Base-by-base conservation (phyloP, 2,329 filamentous ascomycete genomes). In the Ceratocystis smalleyi region DNA sequence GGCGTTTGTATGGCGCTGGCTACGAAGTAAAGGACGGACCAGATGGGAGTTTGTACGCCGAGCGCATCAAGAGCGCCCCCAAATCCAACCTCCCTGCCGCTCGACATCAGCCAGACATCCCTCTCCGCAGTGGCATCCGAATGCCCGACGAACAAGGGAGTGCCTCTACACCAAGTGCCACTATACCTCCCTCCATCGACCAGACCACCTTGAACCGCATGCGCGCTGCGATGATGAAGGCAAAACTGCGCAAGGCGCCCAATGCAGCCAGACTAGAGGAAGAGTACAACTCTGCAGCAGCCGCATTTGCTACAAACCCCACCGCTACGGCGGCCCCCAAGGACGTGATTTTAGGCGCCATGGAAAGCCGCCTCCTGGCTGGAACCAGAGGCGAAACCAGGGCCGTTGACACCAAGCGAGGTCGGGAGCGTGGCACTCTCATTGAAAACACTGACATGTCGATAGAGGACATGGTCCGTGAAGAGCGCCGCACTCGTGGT, bases 391-490 rank as follows among this genome's bases (percentile, higher is more conserved):
- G 75, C 22, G 94, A 97, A 74, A 88, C 92, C 64, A 91, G 86
- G 69, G 77, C 83, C 0, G 78, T 96, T 6, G 83, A 86, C 30
- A 95, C 84, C 66, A 94, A 88, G 71, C 84, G 91, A 59, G 92
- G 91, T 2, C 81, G 83, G 5, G 91, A 96, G 73, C 84, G 91
- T 63, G 94, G 92, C 0, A 80, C 85, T 6, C 88, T 99, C 5
- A 84, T 89, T 69, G 90, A 94, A 68, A 97, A 97, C 71, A 88
- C 95, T 63, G 91, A 97, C 70, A 97, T 99, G 91, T 86, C 79
- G 35, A 88, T 99, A 67, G 91, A 95, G 63, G 94, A 99, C 73
- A 99, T 99, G 94, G 84, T 99, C 19, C 85, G 90, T 32, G 91
- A 97, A 74, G 94, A 99, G 75, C 84, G 89, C 43, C 86, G 92